Evolutionary conservation across 306 rosid genomes (phyloP), one percentile per base, ranked within the genome.

Genomic region (Cicer bijugum): DNA sequence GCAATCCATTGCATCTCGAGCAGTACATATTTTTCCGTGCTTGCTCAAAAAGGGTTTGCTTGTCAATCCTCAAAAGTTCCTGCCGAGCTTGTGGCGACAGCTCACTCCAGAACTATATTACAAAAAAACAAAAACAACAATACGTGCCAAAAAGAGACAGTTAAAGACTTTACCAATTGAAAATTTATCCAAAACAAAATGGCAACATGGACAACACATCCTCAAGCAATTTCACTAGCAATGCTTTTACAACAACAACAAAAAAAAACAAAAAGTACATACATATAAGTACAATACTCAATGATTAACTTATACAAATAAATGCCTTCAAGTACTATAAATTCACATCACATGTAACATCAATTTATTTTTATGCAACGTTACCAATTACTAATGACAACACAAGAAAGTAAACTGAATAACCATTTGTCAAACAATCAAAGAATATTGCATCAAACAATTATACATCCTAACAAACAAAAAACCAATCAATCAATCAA

Each of bases 21-120:
- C 99, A 95, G 88, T 95, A 95, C 99, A 90, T 85, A 61, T 95
- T 95, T 82, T 92, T 95, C 16, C 99, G 96, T 61, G 97, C 97
- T 84, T 91, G 96, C 85, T 91, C 99, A 77, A 91, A 95, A 35
- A 95, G 97, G 35, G 95, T 82, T 80, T 95, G 99, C 80, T 95
- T 95, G 85, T 95, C 99, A 64, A 95, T 88, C 85, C 89, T 89
- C 85, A 95, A 86, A 74, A 91, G 97, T 47, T 91, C 86, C 82
- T 90, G 97, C 75, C 97, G 86, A 59, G 92, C 88, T 78, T 88
- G 91, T 16, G 83, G 85, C 0, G 84, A 78, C 80, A 91, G 74
- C 82, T 90, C 99, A 78, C 63, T 63, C 63, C 82, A 78, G 53
- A 63, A 71, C 99, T 95, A 82, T 35, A 77, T 69, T 74, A 69